Percentiles rank a stretch among this genome's conserved stretches.
phyloP scores from a whole-genome alignment of 768 basidiomycete species.

The Boletus edulis region DNA sequence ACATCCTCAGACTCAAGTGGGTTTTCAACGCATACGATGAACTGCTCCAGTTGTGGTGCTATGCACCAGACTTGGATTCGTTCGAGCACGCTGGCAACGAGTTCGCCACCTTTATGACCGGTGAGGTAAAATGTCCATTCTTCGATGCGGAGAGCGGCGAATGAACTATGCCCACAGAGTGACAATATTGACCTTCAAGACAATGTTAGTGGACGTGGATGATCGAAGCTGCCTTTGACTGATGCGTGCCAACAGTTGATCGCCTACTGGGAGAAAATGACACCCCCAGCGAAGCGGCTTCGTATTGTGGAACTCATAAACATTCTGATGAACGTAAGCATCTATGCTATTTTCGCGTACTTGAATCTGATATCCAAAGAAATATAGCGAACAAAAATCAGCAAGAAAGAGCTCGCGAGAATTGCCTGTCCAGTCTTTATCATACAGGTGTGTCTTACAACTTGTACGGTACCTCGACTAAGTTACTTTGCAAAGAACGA shows the following conservation, averaged over 20 bases:
- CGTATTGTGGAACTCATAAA: constrained; percentile 53
- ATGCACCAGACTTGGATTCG: constrained; percentile 61
- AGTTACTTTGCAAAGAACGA: constrained; percentile 50
- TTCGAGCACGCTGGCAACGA: constrained; percentile 68
- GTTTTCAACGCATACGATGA: constrained; percentile 63
- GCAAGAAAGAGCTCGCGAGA: constrained; percentile 42
- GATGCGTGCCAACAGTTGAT: constrained; percentile 48
- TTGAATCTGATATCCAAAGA: neutral
- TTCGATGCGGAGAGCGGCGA: neutral
- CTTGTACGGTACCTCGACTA: neutral
- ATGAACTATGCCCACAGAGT: constrained; percentile 9
- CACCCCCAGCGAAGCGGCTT: constrained; percentile 53
- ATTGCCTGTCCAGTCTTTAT: constrained; percentile 66
- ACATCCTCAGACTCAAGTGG: constrained; percentile 49
- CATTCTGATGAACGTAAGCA: constrained; percentile 55
- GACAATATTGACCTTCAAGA: constrained; percentile 56
- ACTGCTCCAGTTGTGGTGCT: constrained; percentile 59
- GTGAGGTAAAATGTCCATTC: constrained; percentile 44
- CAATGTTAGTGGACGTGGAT: constrained; percentile 44
- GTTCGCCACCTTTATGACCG: constrained; percentile 51
- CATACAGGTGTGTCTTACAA: constrained; percentile 50
- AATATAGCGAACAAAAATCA: constrained; percentile 54
- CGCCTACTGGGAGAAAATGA: constrained; percentile 56
- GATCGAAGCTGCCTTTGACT: constrained; percentile 1
- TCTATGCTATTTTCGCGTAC: neutral